Percentiles rank a stretch among this genome's conserved stretches.
Evolutionary conservation across 148 eudicot genomes (phyloP).

Genomic region (Chenopodium suecicum): DNA sequence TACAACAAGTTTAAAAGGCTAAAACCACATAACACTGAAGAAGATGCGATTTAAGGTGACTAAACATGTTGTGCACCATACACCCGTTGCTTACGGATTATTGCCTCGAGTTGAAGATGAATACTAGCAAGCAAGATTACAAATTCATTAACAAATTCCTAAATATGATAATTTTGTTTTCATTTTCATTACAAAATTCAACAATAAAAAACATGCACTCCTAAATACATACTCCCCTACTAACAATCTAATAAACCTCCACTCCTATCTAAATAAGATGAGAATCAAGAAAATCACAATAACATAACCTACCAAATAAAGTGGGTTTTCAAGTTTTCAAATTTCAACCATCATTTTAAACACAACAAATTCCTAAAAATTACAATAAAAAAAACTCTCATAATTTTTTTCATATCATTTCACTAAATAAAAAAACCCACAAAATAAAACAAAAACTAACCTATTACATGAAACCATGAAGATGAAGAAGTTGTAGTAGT

Average conservation of each 20-base stretch:
- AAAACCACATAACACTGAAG: no score
- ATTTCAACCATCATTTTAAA: neutral
- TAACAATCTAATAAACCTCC: neutral
- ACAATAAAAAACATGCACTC: neutral
- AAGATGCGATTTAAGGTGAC: no score
- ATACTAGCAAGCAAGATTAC: neutral
- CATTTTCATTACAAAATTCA: neutral
- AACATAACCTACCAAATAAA: neutral
- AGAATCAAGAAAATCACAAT: neutral
- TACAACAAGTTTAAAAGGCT: no score
- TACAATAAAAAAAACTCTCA: neutral
- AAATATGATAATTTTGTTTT: neutral
- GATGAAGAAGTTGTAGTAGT: neutral
- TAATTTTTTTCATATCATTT: neutral
- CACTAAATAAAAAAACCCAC: neutral
- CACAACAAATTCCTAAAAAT: neutral
- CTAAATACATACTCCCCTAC: neutral
- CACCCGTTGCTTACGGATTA: no score
- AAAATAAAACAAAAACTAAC: neutral
- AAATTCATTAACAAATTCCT: neutral
- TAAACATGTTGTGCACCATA: no score
- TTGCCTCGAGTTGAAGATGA: no score
- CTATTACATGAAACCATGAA: neutral
- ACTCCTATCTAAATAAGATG: neutral
- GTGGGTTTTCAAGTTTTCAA: neutral